phyloP scores from a whole-genome alignment of 2,329 filamentous ascomycete genomes.

The Microascus cirrosus region DNA sequence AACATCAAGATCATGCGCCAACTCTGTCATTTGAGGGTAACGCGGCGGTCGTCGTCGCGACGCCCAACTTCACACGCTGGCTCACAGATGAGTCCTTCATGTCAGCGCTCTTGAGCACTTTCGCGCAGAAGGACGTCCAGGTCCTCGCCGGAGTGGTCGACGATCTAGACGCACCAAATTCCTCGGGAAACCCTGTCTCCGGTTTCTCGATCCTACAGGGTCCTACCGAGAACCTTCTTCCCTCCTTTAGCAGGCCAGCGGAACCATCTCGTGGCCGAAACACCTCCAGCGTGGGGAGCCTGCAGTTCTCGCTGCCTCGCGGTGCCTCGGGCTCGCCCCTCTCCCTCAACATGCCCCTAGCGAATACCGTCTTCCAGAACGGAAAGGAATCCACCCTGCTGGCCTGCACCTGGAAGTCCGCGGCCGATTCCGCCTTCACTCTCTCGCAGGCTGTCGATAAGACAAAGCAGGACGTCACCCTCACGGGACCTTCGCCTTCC shows the following conservation, averaged over 20 bases:
- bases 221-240: constrained; percentile 3
- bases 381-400: constrained; percentile 49
- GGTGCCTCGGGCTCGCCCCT: constrained; percentile 9
- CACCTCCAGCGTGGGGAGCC: neutral
- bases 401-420: constrained; percentile 16
- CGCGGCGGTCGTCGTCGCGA: constrained; percentile 38
- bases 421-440: constrained; percentile 6
- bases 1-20: neutral
- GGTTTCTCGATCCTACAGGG: constrained; percentile 9
- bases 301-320: neutral
- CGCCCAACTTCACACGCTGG: constrained; percentile 33
- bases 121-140: constrained; percentile 19
- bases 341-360: constrained; percentile 50
- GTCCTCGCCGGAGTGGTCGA: constrained; percentile 47
- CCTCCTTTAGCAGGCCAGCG: neutral
- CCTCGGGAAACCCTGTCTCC: neutral
- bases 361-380: constrained; percentile 70
- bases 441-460: constrained; percentile 21
- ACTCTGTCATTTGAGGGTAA: neutral
- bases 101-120: constrained; percentile 9
- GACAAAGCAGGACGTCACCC: constrained; percentile 23
- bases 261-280: neutral
- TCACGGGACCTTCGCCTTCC: constrained; percentile 11
- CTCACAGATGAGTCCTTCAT: constrained; percentile 33
- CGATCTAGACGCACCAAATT: constrained; percentile 27